Evolutionary conservation across 257 asterid species (phyloP).

Genomic region (Eustoma russellianum): DNA sequence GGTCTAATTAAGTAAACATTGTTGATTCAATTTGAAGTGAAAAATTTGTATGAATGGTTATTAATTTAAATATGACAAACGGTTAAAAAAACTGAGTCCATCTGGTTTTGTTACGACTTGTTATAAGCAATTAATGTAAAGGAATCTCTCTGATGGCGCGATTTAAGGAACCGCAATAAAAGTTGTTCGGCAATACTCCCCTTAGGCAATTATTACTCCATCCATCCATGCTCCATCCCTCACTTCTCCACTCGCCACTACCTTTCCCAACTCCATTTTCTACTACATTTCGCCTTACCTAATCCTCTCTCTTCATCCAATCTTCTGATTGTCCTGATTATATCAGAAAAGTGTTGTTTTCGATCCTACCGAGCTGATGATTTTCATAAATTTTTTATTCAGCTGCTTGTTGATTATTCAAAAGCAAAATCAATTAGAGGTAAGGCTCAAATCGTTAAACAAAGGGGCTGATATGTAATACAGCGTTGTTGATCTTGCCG

Average conservation of each 20-base stretch:
- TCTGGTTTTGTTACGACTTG: too few relatives aligned
- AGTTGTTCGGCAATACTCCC: slow-evolving; percentile 11
- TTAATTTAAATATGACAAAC: too few relatives aligned
- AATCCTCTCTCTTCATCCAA: not conserved
- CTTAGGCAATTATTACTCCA: not conserved
- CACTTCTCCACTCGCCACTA: not conserved
- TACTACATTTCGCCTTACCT: not conserved
- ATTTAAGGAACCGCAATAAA: slow-evolving; percentile 31
- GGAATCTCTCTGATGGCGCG: slow-evolving; percentile 36
- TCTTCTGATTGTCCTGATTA: not conserved
- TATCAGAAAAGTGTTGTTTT: not conserved
- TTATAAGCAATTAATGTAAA: slow-evolving; percentile 13
- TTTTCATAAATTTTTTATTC: too few relatives aligned
- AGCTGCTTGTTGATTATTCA: too few relatives aligned
- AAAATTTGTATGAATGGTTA: too few relatives aligned
- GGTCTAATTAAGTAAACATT: too few relatives aligned
- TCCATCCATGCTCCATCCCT: not conserved
- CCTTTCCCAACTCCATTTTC: not conserved
- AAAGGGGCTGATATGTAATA: too few relatives aligned
- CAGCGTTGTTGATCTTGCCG: not conserved
- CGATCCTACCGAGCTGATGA: not conserved
- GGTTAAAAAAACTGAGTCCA: too few relatives aligned
- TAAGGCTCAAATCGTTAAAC: too few relatives aligned
- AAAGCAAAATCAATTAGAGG: too few relatives aligned
- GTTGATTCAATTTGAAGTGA: too few relatives aligned